Evolutionary conservation across 345 rosid genomes (phyloP), one percentile per base, ranked within the genome.

Genomic region (Heritiera littoralis): DNA sequence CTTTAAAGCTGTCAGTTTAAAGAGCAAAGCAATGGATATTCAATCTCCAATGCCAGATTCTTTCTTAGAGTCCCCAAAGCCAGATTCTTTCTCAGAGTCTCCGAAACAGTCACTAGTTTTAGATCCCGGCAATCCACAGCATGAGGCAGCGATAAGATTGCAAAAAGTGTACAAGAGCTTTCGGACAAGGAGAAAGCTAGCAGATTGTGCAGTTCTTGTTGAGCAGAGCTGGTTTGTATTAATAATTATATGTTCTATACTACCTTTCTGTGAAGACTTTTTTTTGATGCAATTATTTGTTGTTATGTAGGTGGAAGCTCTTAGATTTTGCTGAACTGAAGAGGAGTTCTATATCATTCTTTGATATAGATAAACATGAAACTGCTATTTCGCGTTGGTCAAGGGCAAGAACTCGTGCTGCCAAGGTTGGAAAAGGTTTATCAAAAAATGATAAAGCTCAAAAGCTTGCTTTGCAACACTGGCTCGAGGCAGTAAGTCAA

Each of bases 361-460:
- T 94, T 45, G 99, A 90, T 72, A 89, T 90, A 12, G 92, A 92
- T 87, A 96, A 96, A 79, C 97, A 92, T 9, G 98, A 96, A 88
- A 90, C 93, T 17, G 99, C 98, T 74, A 90, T 90, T 75, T 94
- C 97, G 0, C 94, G 98, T 70, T 96, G 99, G 99, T 91, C 97
- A 32, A 92, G 99, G 86, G 99, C 98, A 1, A 92, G 97, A 84
- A 94, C 88, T 46, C 83, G 94, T 85, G 99, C 95, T 30, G 98
- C 99, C 49, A 96, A 91, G 86, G 97, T 96, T 59, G 99, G 98
- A 68, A 97, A 94, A 86, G 98, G 99, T 49, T 90, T 97, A 75
- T 91, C 92, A 4, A 93, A 93, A 92, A 93, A 93, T 68, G 94
- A 87, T 63, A 92, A 86, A 69, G 99, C 98, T 83, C 94, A 79